A percentile compares a stretch with the other conserved stretches of the same genome.
phyloP scores from a whole-genome alignment of 306 rosid species.

The Dicorynia guianensis region DNA sequence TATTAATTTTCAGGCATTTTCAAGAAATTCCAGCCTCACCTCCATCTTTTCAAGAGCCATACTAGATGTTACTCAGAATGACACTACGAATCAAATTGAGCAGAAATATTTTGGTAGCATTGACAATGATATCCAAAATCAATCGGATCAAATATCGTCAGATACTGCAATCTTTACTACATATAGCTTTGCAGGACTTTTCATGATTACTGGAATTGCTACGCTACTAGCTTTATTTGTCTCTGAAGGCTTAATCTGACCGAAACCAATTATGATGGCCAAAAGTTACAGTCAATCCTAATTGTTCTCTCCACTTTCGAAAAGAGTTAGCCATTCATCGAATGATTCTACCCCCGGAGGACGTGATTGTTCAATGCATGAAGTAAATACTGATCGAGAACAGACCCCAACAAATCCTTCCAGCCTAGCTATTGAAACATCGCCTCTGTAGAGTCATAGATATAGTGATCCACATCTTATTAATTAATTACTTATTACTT shows the following conservation, averaged over 20 bases:
- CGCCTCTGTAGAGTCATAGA: background rate
- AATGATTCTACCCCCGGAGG: background rate
- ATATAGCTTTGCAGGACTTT: constrained; percentile 35
- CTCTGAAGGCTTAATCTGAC: constrained; percentile 31
- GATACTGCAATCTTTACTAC: constrained; percentile 10
- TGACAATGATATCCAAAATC: background rate
- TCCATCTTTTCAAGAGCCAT: constrained; percentile 35
- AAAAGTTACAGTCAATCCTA: background rate
- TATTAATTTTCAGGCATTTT: constrained; percentile 12
- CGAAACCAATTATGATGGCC: background rate
- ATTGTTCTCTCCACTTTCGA: background rate
- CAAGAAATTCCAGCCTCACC: constrained; percentile 1
- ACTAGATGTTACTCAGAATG: background rate
- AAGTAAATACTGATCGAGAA: background rate
- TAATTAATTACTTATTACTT: no score
- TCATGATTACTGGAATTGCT: constrained; percentile 27
- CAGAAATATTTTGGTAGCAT: constrained; percentile 18
- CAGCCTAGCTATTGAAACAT: background rate
- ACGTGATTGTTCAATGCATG: background rate
- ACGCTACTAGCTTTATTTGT: constrained; percentile 15
- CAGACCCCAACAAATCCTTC: background rate
- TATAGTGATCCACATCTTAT: no score
- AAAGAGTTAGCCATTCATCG: background rate
- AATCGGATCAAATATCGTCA: background rate
- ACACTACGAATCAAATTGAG: background rate